phyloP scores from a whole-genome alignment of 352 stramenopile genomes.

The Pythium pyrilobum region DNA sequence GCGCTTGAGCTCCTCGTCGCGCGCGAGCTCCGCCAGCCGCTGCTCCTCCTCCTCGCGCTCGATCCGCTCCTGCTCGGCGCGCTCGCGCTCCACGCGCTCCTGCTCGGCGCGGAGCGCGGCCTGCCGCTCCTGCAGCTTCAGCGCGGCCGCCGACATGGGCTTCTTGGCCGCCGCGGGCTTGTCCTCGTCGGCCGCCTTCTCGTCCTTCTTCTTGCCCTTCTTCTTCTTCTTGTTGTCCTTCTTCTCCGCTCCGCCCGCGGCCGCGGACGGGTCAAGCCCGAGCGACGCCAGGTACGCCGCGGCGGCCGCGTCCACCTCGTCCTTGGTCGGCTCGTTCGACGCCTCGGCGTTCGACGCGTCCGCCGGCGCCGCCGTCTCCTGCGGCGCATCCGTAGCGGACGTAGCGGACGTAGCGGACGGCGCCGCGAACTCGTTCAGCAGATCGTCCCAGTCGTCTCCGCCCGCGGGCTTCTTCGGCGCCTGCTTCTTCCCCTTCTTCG shows the following conservation, averaged over 20 bases:
- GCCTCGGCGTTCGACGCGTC: conserved; percentile 10
- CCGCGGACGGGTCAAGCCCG: conserved; percentile 48
- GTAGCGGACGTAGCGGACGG: conserved; percentile 2
- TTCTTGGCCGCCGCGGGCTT: conserved; percentile 39
- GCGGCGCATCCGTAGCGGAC: conserved; percentile 25
- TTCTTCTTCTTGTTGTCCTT: conserved; percentile 88
- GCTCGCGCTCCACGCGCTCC: conserved; percentile 58
- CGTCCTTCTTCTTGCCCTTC: conserved; percentile 48
- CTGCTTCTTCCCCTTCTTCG: conserved; percentile 75
- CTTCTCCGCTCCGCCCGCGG: conserved; percentile 63
- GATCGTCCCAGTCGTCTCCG: conserved; percentile 61
- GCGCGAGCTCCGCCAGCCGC: conserved; percentile 35
- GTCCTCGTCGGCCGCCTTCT: conserved; percentile 11
- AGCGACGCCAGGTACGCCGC: conserved; percentile 74
- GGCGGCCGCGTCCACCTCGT: conserved; percentile 59
- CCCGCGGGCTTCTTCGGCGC: conserved; percentile 39
- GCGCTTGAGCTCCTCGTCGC: conserved; percentile 52
- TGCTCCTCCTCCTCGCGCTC: conserved; percentile 67
- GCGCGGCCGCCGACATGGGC: conserved; percentile 64
- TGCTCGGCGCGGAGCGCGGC: conserved; percentile 65
- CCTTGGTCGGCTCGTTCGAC: conserved; percentile 8
- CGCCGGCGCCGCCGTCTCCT: conserved; percentile 3
- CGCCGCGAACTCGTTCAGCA: conserved; percentile 65
- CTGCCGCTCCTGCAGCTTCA: conserved; percentile 70
- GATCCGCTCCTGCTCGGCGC: conserved; percentile 49